These are phyloP conservation scores for Pyronema domesticum DNA, from an alignment of 495 filamentous ascomycete species.

Conservation along the genomic window DNA sequence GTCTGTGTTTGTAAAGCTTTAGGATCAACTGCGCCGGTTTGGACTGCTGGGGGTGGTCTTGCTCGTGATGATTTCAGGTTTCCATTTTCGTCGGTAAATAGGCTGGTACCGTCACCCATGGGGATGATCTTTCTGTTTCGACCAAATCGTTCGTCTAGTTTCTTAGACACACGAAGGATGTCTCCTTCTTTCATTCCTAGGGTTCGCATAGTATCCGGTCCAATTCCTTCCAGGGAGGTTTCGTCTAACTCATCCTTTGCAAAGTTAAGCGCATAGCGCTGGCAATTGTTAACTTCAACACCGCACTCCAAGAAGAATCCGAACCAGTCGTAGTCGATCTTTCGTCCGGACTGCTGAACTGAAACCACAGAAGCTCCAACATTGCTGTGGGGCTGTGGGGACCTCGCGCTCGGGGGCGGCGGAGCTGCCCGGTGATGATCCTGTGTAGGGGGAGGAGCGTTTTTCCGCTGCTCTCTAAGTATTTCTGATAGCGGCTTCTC, in stretches of 20 bases:
- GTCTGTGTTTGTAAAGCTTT: constrained; percentile 60
- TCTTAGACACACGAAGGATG: constrained; percentile 84
- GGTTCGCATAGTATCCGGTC: constrained; percentile 59
- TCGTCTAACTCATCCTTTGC: constrained; percentile 87
- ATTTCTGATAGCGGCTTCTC: constrained; percentile 88
- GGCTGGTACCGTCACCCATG: constrained; percentile 23
- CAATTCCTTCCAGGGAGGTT: constrained; percentile 70
- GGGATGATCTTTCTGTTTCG: constrained; percentile 50
- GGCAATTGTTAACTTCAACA: constrained; percentile 76
- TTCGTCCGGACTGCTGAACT: constrained; percentile 33
- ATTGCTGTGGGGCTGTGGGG: constrained; percentile 4
- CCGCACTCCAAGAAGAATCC: constrained; percentile 91
- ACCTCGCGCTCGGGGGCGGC: constrained; percentile 18
- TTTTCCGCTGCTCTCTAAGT: constrained; percentile 27
- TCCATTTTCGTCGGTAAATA: constrained; percentile 2
- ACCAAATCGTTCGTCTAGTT: constrained; percentile 62
- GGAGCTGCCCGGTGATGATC: background rate
- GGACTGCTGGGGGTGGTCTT: constrained; percentile 65
- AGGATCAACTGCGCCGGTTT: constrained; percentile 67
- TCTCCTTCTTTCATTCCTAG: constrained; percentile 89
- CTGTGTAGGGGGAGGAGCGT: constrained; percentile 8
- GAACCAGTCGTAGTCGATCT: constrained; percentile 89
- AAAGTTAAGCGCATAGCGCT: constrained; percentile 82
- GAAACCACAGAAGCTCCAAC: constrained; percentile 22
- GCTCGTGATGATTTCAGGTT: constrained; percentile 9